These are phyloP conservation scores for Penicillium bialowiezense DNA, from an alignment of 495 filamentous ascomycete species.

Conservation along the genomic window DNA sequence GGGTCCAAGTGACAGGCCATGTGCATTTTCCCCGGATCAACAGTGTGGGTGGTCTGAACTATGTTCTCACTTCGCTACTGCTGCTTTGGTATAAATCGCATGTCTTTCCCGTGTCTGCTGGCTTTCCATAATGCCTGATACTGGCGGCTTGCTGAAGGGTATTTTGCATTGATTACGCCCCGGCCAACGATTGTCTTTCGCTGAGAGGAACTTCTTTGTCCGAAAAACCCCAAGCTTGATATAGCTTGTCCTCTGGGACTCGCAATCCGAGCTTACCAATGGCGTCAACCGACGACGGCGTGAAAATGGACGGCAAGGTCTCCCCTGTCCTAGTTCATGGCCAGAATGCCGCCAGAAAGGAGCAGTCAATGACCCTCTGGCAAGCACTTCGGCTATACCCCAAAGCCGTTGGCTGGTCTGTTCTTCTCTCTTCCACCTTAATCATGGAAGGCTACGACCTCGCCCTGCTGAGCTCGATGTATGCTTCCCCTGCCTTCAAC, in stretches of 20 bases:
- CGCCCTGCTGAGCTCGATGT: conserved; percentile 38
- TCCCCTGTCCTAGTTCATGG: conserved; percentile 4
- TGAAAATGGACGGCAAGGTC: not conserved
- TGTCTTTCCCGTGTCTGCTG: not conserved
- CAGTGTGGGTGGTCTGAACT: not conserved
- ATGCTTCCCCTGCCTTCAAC: conserved; percentile 36
- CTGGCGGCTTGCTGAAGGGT: too few relatives aligned
- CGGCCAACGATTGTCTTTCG: too few relatives aligned
- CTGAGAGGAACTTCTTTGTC: too few relatives aligned
- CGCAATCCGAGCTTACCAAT: not conserved
- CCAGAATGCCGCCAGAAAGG: conserved; percentile 15
- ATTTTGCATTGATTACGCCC: too few relatives aligned
- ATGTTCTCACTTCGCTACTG: not conserved
- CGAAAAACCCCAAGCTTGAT: too few relatives aligned
- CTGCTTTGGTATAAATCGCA: not conserved
- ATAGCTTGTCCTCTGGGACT: not conserved
- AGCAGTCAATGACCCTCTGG: conserved; percentile 26
- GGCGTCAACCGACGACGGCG: not conserved
- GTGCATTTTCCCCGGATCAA: conserved; percentile 11
- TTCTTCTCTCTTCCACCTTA: conserved; percentile 41
- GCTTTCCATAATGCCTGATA: conserved; percentile 3
- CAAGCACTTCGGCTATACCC: conserved; percentile 39
- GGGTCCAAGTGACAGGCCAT: not conserved
- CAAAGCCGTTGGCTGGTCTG: conserved; percentile 46
- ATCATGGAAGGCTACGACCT: conserved; percentile 53